Conservation (phyloP, 805 yeast species). For the Scheffersomyces coipomensis region DNA sequence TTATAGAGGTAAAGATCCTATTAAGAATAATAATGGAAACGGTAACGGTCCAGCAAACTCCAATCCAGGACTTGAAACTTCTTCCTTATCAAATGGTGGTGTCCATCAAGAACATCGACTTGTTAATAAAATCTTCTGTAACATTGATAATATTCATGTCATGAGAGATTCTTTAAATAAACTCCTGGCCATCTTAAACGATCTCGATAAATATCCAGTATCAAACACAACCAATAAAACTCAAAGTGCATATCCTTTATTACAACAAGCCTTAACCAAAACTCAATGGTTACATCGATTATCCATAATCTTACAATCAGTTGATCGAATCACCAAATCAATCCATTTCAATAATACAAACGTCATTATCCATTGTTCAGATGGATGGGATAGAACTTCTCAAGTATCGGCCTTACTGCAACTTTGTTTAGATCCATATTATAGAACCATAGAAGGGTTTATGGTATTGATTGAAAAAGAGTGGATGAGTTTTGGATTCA, state of each 20-base stretch:
- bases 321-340: constrained; percentile 77
- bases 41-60: neutral
- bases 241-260: constrained; percentile 18
- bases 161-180: constrained; percentile 81
- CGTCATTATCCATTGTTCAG: constrained; percentile 88
- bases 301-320: constrained; percentile 65
- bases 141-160: constrained; percentile 93
- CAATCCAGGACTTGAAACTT: neutral
- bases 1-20: constrained; percentile 47
- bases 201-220: constrained; percentile 59
- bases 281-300: constrained; percentile 81
- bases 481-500: constrained; percentile 93
- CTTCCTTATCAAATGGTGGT: neutral
- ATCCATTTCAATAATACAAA: constrained; percentile 81
- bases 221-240: constrained; percentile 9
- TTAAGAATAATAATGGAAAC: neutral
- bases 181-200: constrained; percentile 60
- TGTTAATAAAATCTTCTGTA: constrained; percentile 73
- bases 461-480: constrained; percentile 86
- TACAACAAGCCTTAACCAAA: constrained; percentile 54
- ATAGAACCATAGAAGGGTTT: constrained; percentile 84
- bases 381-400: constrained; percentile 98
- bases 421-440: constrained; percentile 86
- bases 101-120: constrained; percentile 18
- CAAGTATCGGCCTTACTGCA: constrained; percentile 84